A percentile compares a stretch with the other conserved stretches of the same genome.
phyloP scores from a whole-genome alignment of 176 grass and related monocot genomes.

The Triticum turgidum region DNA sequence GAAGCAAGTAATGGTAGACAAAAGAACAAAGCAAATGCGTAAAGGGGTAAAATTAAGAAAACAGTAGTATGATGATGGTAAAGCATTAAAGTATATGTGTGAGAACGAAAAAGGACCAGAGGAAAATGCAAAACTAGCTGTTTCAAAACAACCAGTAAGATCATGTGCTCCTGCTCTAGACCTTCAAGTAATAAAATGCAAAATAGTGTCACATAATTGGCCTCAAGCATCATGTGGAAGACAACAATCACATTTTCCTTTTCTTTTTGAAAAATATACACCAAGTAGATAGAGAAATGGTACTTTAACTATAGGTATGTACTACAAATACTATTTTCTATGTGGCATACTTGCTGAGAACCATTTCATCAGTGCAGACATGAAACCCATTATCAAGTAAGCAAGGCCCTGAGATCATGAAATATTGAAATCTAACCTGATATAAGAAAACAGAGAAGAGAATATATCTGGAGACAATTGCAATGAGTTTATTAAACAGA shows the following conservation, averaged over 20 bases:
- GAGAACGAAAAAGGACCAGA: neutral
- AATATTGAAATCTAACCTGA: neutral
- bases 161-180: neutral
- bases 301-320: neutral
- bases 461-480: neutral
- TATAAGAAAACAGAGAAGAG: slow-evolving; percentile 14
- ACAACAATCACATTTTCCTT: neutral
- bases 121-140: neutral
- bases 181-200: neutral
- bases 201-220: neutral
- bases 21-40: neutral
- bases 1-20: slow-evolving; percentile 2
- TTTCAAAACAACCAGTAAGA: slow-evolving; percentile 1
- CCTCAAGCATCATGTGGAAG: neutral
- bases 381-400: slow-evolving; percentile 1
- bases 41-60: neutral
- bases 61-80: neutral
- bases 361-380: neutral
- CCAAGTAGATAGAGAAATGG: neutral
- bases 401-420: neutral
- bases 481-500: neutral
- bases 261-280: neutral
- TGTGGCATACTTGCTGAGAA: neutral
- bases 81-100: neutral
- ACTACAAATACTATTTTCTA: neutral